A percentile compares a stretch with the other conserved stretches of the same genome.
Evolutionary conservation across 2,329 filamentous ascomycete species (phyloP).

Genomic region (Aspergillus fischeri): DNA sequence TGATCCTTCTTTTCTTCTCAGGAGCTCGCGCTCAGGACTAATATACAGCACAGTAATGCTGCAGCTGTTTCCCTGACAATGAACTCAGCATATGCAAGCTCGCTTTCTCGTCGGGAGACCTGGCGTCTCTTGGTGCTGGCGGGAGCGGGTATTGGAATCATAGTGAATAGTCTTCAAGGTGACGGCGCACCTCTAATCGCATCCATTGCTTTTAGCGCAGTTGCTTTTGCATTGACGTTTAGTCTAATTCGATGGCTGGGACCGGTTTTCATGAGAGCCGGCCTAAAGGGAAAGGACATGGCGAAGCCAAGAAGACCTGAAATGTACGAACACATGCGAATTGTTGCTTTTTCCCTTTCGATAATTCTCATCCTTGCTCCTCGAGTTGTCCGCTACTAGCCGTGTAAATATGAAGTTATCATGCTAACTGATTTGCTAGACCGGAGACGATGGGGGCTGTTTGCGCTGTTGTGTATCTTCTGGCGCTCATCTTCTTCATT

Average conservation of each 20-base stretch:
- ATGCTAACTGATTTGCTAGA: slow-evolving; percentile 36
- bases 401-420: slow-evolving; percentile 4
- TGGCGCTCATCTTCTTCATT: slow-evolving; percentile 86
- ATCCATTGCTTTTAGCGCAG: slow-evolving; percentile 77
- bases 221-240: slow-evolving; percentile 78
- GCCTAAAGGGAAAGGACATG: slow-evolving; percentile 85
- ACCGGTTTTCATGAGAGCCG: slow-evolving; percentile 79
- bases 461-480: slow-evolving; percentile 85
- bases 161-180: slow-evolving; percentile 73
- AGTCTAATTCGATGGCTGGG: slow-evolving; percentile 92
- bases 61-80: slow-evolving; percentile 22
- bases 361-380: not conserved
- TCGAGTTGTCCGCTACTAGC: not conserved
- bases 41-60: slow-evolving; percentile 1
- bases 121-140: slow-evolving; percentile 61
- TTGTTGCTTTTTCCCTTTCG: not conserved
- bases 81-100: slow-evolving; percentile 22
- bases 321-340: slow-evolving; percentile 52
- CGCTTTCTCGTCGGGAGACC: slow-evolving; percentile 51
- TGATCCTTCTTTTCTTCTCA: not conserved
- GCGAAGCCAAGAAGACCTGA: slow-evolving; percentile 71
- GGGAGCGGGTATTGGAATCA: slow-evolving; percentile 65
- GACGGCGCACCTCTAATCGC: slow-evolving; percentile 87
- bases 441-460: slow-evolving; percentile 96
- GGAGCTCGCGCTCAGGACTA: not conserved